Percentiles rank a stretch among this genome's conserved stretches.
phyloP scores from a whole-genome alignment of 345 rosid genomes.

The Sonneratia caseolaris region DNA sequence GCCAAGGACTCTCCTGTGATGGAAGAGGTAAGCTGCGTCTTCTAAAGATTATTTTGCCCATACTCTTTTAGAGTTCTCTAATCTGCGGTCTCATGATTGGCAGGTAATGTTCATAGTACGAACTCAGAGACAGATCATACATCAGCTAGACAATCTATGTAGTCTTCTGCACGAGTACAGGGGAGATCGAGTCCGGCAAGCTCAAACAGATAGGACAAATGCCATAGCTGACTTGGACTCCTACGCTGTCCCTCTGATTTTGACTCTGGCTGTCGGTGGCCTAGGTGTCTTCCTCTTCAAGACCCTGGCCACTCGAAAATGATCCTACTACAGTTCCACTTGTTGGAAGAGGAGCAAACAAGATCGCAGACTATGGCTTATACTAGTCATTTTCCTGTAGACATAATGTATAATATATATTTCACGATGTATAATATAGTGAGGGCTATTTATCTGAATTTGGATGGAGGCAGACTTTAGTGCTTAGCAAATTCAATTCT shows the following conservation, averaged over 20 bases:
- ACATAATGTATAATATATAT: neutral
- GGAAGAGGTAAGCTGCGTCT: slow-evolving; percentile 67
- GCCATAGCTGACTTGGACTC: slow-evolving; percentile 23
- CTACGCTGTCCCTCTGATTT: slow-evolving; percentile 35
- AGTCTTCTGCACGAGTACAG: slow-evolving; percentile 56
- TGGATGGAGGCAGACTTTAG: neutral
- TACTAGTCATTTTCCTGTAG: neutral
- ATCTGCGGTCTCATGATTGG: neutral
- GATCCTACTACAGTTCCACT: slow-evolving; percentile 1
- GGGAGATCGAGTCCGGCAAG: slow-evolving; percentile 59
- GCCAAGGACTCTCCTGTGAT: slow-evolving; percentile 66
- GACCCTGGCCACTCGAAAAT: slow-evolving; percentile 26
- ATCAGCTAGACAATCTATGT: slow-evolving; percentile 70
- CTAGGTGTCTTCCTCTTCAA: slow-evolving; percentile 40
- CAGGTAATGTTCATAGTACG: slow-evolving; percentile 60
- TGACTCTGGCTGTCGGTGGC: slow-evolving; percentile 58
- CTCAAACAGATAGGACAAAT: slow-evolving; percentile 26
- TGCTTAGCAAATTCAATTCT: neutral
- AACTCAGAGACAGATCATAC: slow-evolving; percentile 85
- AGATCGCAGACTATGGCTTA: neutral
- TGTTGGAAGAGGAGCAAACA: neutral
- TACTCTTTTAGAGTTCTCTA: neutral
- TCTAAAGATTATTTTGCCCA: neutral
- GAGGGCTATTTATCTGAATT: neutral
- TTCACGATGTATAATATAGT: neutral